Evolutionary conservation across 768 basidiomycete genomes (phyloP).

Genomic region (Grammothele lineata): DNA sequence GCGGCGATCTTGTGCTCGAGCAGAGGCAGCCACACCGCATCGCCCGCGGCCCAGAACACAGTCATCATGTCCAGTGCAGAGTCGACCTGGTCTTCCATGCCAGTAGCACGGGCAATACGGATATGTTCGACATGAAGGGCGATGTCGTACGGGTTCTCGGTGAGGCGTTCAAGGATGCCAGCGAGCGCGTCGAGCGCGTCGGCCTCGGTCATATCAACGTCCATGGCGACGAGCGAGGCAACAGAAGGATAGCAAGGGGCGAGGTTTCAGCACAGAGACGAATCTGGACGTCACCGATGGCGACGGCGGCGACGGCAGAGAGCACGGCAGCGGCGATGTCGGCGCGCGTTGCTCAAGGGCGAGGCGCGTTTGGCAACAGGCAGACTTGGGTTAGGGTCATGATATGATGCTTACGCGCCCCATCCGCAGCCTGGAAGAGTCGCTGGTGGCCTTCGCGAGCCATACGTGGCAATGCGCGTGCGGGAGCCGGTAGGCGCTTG

Average conservation of each 20-base stretch:
- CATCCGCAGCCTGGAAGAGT: too few relatives aligned
- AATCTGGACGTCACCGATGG: background rate
- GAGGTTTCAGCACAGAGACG: background rate
- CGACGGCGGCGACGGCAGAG: background rate
- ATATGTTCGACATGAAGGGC: constrained; percentile 66
- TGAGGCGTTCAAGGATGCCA: constrained; percentile 52
- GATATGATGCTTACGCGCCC: too few relatives aligned
- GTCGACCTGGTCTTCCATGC: constrained; percentile 53
- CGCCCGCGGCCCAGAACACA: constrained; percentile 56
- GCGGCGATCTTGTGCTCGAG: constrained; percentile 49
- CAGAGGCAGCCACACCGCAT: constrained; percentile 73
- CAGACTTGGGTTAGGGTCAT: too few relatives aligned
- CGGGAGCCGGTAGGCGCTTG: constrained; percentile 1
- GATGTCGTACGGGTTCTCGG: constrained; percentile 57
- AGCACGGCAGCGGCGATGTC: too few relatives aligned
- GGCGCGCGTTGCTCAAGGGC: too few relatives aligned
- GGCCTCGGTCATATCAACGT: constrained; percentile 49
- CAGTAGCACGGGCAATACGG: constrained; percentile 50
- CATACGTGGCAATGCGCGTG: too few relatives aligned
- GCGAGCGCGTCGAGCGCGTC: constrained; percentile 62
- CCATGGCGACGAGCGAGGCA: constrained; percentile 1
- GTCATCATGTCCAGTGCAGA: constrained; percentile 66
- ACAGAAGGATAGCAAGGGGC: too few relatives aligned
- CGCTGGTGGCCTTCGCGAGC: too few relatives aligned
- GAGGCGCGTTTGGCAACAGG: too few relatives aligned